Evolutionary conservation across 805 yeast genomes (phyloP), one percentile per base, ranked within the genome.

Genomic region (Scheffersomyces spartinae): DNA sequence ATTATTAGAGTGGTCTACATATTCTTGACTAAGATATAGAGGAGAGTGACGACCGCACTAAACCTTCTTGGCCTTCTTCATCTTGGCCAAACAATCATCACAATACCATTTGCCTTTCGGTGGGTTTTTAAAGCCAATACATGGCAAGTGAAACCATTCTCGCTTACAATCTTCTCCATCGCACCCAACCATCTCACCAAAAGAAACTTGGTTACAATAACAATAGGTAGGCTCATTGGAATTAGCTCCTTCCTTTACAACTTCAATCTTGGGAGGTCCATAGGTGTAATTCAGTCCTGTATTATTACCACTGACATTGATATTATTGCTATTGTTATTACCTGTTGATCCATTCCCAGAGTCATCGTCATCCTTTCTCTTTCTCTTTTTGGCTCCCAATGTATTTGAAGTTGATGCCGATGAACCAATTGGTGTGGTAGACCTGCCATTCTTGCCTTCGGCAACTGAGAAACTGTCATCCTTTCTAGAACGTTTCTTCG

Each of bases 121-220:
- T 4, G 88, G 70, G 25, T 84, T 75, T 26, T 76, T 72, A 40
- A 85, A 65, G 1, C 95, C 95, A 21, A 83, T 80, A 52, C 97
- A 86, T 10, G 93, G 93, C 38, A 88, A 60, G 58, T 86, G 97
- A 55, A 86, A 86, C 97, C 97, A 86, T 50, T 86, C 97, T 28
- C 84, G 64, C 47, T 75, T 75, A 58, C 97, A 88, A 31, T 76
- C 73, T 18, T 82, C 86, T 8, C 95, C 96, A 45, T 91, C 98
- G 55, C 98, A 91, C 2, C 94, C 98, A 32, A 91, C 96, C 98
- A 91, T 91, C 45, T 91, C 97, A 11, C 98, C 98, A 47, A 81
- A 91, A 4, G 96, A 88, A 1, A 86, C 94, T 48, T 86, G 95
- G 48, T 85, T 83, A 56, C 98, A 91, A 56, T 88, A 86, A 52